Base-by-base conservation (phyloP, 371 early-diverging fungal species). In the Coemansia sp. region DNA sequence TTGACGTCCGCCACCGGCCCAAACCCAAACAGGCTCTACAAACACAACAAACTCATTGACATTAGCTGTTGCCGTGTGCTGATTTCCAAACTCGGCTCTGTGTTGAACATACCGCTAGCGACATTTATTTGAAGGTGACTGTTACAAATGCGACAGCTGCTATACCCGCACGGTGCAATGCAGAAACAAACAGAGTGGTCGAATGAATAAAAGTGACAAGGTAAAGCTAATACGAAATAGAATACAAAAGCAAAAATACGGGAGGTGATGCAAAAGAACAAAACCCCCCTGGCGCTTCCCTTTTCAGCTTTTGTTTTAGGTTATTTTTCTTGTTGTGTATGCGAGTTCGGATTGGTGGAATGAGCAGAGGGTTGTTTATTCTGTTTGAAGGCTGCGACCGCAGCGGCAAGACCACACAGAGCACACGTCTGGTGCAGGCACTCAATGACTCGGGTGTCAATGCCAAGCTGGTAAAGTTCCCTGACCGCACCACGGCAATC, bases 351-450 rank as follows among this genome's bases (percentile, higher is more conserved):
- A 45, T 27, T 42, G 24, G 45, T 6, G 18, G 10, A 26, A 59
- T 60, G 60, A 21, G 27, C 10, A 50, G 99, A 34, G 99, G 99
- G 40, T 86, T 91, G 21, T 89, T 99, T 65, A 92, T 99, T 64
- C 92, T 94, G n/a, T 77, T 98, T 37, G 99, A 99, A 82, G 99
- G 99, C 50, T 88, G 94, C 62, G 99, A 99, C 84, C 86, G 96
- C 53, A 86, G 91, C 52, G 99, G 99, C 50, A 99, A 99, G 81
- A 89, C 94, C 27, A 97, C 98, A 0, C 94, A 99, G 81, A 85
- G 89, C 67, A 81, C 81, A 50, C 82, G 78, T 27, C 84, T 98
- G 22, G 84, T 86, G 4, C 76, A 84, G 3, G 76, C 82, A 1
- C 82, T 99, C 29, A 63, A 82, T 37, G 65, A 64, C 0, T 48